Evolutionary conservation across 2,329 filamentous ascomycete species (phyloP).

Genomic region (Didymella exigua): DNA sequence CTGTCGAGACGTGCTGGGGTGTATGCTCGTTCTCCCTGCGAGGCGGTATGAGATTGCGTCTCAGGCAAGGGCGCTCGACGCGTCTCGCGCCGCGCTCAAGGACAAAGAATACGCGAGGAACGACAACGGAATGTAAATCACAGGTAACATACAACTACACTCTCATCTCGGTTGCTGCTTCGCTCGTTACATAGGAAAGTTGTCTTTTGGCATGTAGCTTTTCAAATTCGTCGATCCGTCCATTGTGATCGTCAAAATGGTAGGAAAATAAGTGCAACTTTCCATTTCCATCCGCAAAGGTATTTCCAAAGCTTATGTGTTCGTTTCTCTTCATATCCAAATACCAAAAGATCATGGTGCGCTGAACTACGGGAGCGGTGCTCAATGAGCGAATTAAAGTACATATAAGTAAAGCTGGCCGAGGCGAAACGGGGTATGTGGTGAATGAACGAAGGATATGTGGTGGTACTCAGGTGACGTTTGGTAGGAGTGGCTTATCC

Average conservation of each 20-base stretch:
- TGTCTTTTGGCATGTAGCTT: neutral
- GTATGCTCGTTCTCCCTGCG: neutral
- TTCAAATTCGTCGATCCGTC: neutral
- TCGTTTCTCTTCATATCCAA: slow-evolving; percentile 3
- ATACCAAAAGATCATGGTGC: neutral
- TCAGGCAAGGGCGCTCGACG: neutral
- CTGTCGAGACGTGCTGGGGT: neutral
- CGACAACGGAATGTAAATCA: slow-evolving; percentile 4
- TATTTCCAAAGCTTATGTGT: slow-evolving; percentile 6
- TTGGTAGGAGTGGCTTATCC: slow-evolving; percentile 10
- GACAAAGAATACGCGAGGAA: neutral
- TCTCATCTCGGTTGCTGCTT: slow-evolving; percentile 4
- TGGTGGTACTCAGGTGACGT: neutral
- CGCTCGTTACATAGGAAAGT: neutral
- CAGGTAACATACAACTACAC: slow-evolving; percentile 4
- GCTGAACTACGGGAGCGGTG: neutral
- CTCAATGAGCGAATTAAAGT: slow-evolving; percentile 13
- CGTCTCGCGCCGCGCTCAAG: neutral
- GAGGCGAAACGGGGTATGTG: slow-evolving; percentile 15
- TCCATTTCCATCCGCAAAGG: slow-evolving; percentile 3
- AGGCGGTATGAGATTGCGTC: neutral
- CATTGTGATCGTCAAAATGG: neutral
- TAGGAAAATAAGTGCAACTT: neutral
- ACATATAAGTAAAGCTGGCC: slow-evolving; percentile 14
- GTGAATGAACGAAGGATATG: neutral